These are phyloP conservation scores for Cyberlindnera misumaiensis DNA, from an alignment of 805 yeast genomes.

Conservation along the genomic window DNA sequence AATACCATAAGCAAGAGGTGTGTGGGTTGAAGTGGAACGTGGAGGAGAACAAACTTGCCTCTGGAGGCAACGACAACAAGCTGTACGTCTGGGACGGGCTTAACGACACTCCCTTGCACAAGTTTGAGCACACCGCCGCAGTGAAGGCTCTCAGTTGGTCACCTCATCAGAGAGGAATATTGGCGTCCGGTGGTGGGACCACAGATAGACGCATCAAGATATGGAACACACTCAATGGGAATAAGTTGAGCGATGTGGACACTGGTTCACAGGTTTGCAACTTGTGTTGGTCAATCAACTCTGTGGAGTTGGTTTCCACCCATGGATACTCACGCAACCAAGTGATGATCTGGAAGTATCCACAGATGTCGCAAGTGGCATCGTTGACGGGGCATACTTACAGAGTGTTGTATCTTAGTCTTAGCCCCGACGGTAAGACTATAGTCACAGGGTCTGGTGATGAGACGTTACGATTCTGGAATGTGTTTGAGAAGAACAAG, in stretches of 20 bases:
- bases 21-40: slow-evolving; percentile 94
- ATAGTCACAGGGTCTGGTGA: slow-evolving; percentile 98
- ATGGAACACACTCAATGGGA: slow-evolving; percentile 86
- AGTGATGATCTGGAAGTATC: slow-evolving; percentile 90
- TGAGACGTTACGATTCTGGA: slow-evolving; percentile 94
- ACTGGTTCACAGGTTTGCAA: slow-evolving; percentile 97
- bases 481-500: slow-evolving; percentile 76
- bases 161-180: slow-evolving; percentile 89
- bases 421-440: slow-evolving; percentile 95
- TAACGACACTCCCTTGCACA: slow-evolving; percentile 58
- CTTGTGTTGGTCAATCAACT: slow-evolving; percentile 84
- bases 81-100: slow-evolving; percentile 82
- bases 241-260: slow-evolving; percentile 69
- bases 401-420: slow-evolving; percentile 79
- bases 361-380: slow-evolving; percentile 85
- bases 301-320: slow-evolving; percentile 88
- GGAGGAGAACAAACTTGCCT: slow-evolving; percentile 85
- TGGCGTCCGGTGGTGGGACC: slow-evolving; percentile 97
- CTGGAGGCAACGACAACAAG: slow-evolving; percentile 93
- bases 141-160: slow-evolving; percentile 97
- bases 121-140: slow-evolving; percentile 88
- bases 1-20: slow-evolving; percentile 84
- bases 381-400: slow-evolving; percentile 92
- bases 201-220: slow-evolving; percentile 85
- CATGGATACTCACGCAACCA: slow-evolving; percentile 93